Conservation (phyloP, 352 stramenopile species). For the Phytophthora kernoviae region DNA sequence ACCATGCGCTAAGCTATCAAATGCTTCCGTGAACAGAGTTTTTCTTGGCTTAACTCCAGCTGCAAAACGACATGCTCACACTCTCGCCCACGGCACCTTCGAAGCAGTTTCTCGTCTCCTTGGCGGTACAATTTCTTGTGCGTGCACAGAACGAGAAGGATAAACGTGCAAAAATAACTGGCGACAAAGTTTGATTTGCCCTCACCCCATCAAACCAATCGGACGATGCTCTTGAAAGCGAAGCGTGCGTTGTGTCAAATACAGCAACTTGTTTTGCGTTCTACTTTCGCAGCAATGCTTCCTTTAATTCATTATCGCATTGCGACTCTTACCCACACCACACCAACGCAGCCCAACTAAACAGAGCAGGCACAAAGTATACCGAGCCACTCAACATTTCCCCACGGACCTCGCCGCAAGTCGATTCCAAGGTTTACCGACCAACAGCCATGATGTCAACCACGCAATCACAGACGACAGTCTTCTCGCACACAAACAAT, state of each 20-base stretch:
- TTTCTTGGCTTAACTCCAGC: too few relatives aligned
- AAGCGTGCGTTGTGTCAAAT: conserved; percentile 21
- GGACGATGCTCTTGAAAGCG: conserved; percentile 16
- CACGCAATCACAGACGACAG: conserved; percentile 51
- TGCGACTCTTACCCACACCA: conserved; percentile 17
- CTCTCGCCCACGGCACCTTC: too few relatives aligned
- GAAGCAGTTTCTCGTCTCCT: too few relatives aligned
- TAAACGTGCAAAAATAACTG: conserved; percentile 25
- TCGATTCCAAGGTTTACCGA: neutral
- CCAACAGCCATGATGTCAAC: conserved; percentile 21
- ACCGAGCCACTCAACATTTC: conserved; percentile 1
- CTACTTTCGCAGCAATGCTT: neutral
- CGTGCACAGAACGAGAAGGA: conserved; percentile 22
- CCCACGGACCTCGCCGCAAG: conserved; percentile 4
- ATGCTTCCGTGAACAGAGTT: too few relatives aligned
- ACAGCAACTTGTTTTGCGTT: conserved; percentile 2
- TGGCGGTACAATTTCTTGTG: too few relatives aligned
- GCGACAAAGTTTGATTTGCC: conserved; percentile 15
- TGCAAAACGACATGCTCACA: too few relatives aligned
- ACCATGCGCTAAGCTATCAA: too few relatives aligned
- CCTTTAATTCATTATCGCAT: conserved; percentile 31
- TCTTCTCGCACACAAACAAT: conserved; percentile 67
- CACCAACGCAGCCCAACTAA: neutral
- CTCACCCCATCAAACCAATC: conserved; percentile 1
- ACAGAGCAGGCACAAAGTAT: neutral